Evolutionary conservation across 148 eudicot species (phyloP).

Genomic region (Diospyros lotus): DNA sequence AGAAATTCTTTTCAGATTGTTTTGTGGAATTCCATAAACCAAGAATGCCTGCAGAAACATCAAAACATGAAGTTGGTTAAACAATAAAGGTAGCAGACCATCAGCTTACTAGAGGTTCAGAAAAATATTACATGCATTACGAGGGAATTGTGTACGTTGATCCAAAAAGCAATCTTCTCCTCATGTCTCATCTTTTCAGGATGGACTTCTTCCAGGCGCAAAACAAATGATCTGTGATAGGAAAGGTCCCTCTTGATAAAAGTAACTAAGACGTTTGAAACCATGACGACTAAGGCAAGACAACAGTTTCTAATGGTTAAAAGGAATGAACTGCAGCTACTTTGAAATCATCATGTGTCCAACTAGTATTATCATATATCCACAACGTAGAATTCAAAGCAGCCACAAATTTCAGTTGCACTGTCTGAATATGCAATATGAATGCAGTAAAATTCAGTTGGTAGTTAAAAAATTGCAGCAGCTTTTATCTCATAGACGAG

Average conservation of each 20-base stretch:
- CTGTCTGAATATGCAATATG: background rate
- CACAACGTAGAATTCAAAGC: background rate
- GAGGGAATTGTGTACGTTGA: slow-evolving; percentile 83
- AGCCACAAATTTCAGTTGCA: background rate
- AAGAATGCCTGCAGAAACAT: slow-evolving; percentile 54
- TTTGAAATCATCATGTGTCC: background rate
- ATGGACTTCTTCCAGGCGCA: slow-evolving; percentile 57
- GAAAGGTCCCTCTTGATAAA: background rate
- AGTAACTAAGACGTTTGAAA: background rate
- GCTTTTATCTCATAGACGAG: background rate
- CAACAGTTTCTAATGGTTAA: background rate
- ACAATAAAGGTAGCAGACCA: background rate
- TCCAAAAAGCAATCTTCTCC: slow-evolving; percentile 96
- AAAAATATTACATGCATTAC: slow-evolving; percentile 81
- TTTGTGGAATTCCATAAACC: slow-evolving; percentile 68
- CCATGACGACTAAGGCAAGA: background rate
- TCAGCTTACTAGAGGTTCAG: background rate
- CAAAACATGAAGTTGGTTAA: background rate
- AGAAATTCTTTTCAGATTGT: slow-evolving; percentile 56
- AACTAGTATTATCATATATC: background rate
- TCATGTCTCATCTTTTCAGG: slow-evolving; percentile 66
- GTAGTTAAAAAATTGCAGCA: background rate
- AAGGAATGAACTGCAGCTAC: background rate
- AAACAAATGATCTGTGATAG: slow-evolving; percentile 61
- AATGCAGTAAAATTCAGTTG: background rate